Evolutionary conservation across 257 asterid genomes (phyloP).

Genomic region (Nicotiana undulata): DNA sequence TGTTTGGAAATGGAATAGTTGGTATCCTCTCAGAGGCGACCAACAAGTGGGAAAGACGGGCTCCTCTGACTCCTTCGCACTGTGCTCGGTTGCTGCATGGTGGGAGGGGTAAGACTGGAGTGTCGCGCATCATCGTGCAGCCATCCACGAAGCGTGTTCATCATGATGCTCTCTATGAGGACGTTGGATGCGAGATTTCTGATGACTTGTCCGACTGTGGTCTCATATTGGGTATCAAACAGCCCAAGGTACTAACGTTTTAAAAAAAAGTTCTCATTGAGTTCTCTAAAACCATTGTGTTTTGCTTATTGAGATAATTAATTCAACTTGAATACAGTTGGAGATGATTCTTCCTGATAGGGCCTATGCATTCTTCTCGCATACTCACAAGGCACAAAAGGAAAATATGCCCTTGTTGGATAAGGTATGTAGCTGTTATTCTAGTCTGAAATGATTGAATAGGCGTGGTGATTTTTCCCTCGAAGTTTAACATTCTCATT

Average conservation of each 20-base stretch:
- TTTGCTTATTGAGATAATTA: neutral
- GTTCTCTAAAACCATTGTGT: neutral
- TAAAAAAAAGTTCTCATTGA: neutral
- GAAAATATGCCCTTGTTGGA: slow-evolving; percentile 97
- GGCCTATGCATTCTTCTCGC: slow-evolving; percentile 91
- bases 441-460: neutral
- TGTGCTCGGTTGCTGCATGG: slow-evolving; percentile 80
- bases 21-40: slow-evolving; percentile 95
- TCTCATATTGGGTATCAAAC: slow-evolving; percentile 81
- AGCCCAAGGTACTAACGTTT: slow-evolving; percentile 56
- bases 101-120: slow-evolving; percentile 71
- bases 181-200: slow-evolving; percentile 89
- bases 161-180: slow-evolving; percentile 88
- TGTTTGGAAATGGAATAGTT: slow-evolving; percentile 89
- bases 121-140: slow-evolving; percentile 78
- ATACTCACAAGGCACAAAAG: slow-evolving; percentile 91
- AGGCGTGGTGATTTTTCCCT: neutral
- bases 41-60: slow-evolving; percentile 97
- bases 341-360: slow-evolving; percentile 89
- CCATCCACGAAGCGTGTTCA: slow-evolving; percentile 91
- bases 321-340: slow-evolving; percentile 48
- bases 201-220: slow-evolving; percentile 90
- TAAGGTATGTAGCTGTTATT: slow-evolving; percentile 40
- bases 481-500: neutral
- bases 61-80: slow-evolving; percentile 82